Evolutionary conservation across 2,329 filamentous ascomycete species (phyloP), one percentile per base, ranked within the genome.

Genomic region (Colletotrichum simmondsii): DNA sequence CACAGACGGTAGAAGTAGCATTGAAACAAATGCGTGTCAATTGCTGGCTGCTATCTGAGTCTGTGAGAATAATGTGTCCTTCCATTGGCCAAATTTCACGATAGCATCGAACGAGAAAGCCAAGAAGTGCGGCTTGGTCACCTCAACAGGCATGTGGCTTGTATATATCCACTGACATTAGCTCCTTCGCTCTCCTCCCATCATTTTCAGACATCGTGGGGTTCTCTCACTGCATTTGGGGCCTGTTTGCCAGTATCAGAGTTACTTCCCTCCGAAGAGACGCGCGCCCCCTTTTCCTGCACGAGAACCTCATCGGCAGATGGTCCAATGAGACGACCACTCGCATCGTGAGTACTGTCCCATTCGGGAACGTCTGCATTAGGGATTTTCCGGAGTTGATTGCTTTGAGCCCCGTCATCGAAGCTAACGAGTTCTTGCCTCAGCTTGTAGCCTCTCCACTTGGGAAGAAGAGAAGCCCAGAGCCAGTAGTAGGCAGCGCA

Each of bases 401-500:
- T 84, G 1, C 83, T 82, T 19, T 81, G 83, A 1, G 83, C 80
- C 3, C 82, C 84, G 5, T 82, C 81, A 54, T 86, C 84, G 10
- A 67, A 53, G 14, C 42, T 42, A 22, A 67, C 19, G 3, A 91
- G 79, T 35, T 91, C 87, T 19, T 91, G 87, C 1, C 90, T 85
- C 46, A 92, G 85, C 8, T 80, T 76, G 75, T 92, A 93, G 0
- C 84, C 81, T 19, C 83, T 82, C 74, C 83, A 84, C 42, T 83
- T 85, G 0, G 91, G 90, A 0, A 92, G 74, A 2, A 88, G 32
- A 63, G 87, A 83, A 71, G 92, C 88, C 89, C 90, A 92, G 7
- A 87, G 65, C 10, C 84, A 81, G 74, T 92, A 92, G 79, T 92
- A 92, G 0, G 89, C 32, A 0, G 78, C 88, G 68, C 90, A 92